Evolutionary conservation across 768 basidiomycete genomes (phyloP).

Genomic region (Lepiota subincarnata): DNA sequence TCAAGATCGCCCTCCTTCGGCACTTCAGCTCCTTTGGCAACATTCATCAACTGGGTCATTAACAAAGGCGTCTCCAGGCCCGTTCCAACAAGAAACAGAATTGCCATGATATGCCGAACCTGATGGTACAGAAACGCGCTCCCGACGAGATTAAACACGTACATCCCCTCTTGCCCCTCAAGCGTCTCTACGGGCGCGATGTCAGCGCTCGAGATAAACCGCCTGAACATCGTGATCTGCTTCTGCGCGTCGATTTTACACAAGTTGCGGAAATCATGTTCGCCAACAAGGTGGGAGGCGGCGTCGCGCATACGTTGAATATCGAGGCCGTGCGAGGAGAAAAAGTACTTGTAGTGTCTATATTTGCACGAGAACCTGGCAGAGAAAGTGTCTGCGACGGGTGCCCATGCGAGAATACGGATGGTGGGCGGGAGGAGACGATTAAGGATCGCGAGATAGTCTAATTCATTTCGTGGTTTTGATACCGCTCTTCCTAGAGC

Average conservation of each 20-base stretch:
- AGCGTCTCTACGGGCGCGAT: conserved; percentile 6
- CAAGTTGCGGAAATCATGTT: conserved; percentile 94
- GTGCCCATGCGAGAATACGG: conserved; percentile 91
- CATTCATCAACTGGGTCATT: too few species aligned
- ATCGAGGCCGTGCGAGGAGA: conserved; percentile 66
- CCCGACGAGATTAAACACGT: conserved; percentile 63
- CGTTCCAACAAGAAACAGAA: conserved; percentile 17
- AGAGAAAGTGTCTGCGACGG: conserved; percentile 74
- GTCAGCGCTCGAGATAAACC: conserved; percentile 30
- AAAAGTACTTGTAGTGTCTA: conserved; percentile 98
- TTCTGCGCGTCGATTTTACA: conserved; percentile 79
- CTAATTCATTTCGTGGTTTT: conserved; percentile 47
- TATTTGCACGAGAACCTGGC: conserved; percentile 83
- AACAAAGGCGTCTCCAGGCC: conserved; percentile 3
- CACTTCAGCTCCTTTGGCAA: too few species aligned
- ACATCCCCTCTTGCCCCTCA: conserved; percentile 3
- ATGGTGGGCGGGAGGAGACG: conserved; percentile 85
- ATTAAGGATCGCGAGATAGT: conserved; percentile 81
- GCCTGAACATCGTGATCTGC: conserved; percentile 52
- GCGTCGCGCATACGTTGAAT: conserved; percentile 72
- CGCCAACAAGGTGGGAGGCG: conserved; percentile 68
- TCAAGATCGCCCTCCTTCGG: too few species aligned
- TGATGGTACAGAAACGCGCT: conserved; percentile 83
- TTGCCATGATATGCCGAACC: conserved; percentile 30
- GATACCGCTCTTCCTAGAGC: conserved; percentile 10